Evolutionary conservation across 1,284 basidiomycete genomes (phyloP).

Genomic region (Cryptococcus sp.): DNA sequence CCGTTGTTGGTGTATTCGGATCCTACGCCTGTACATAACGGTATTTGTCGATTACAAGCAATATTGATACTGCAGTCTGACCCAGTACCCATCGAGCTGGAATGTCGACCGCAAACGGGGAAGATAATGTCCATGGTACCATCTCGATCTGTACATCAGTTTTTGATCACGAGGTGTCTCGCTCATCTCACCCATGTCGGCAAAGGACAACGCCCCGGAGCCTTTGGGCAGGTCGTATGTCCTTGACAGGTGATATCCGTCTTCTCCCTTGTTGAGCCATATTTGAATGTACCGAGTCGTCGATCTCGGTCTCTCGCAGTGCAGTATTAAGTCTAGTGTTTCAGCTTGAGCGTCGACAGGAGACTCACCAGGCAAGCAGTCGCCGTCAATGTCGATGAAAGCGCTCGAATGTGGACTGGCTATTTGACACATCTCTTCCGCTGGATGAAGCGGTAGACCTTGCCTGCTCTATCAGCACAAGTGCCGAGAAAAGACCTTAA

Average conservation of each 20-base stretch:
- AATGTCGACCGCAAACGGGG: constrained; percentile 69
- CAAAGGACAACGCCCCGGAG: constrained; percentile 75
- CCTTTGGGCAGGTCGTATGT: constrained; percentile 68
- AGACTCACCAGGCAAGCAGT: constrained; percentile 77
- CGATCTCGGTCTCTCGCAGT: constrained; percentile 58
- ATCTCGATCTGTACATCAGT: constrained; percentile 72
- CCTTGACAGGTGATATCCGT: constrained; percentile 67
- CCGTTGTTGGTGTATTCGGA: constrained; percentile 8
- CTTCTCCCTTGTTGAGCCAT: constrained; percentile 77
- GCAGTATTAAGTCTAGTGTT: constrained; percentile 72
- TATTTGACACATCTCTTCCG: constrained; percentile 56
- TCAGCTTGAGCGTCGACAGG: constrained; percentile 6
- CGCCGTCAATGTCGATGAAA: constrained; percentile 90
- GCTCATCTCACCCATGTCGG: constrained; percentile 85
- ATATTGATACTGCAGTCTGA: constrained; percentile 78
- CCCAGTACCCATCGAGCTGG: constrained; percentile 62
- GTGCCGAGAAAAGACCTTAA: background rate
- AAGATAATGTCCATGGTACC: constrained; percentile 96
- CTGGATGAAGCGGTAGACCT: constrained; percentile 33
- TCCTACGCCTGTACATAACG: constrained; percentile 57
- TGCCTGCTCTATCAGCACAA: constrained; percentile 6
- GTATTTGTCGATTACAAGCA: constrained; percentile 87
- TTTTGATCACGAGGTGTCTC: too few relatives aligned
- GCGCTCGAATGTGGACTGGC: constrained; percentile 90
- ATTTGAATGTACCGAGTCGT: constrained; percentile 69